A percentile compares a stretch with the other conserved stretches of the same genome.
phyloP scores from a whole-genome alignment of 805 yeast species.

The Lipomyces mesembrius region DNA sequence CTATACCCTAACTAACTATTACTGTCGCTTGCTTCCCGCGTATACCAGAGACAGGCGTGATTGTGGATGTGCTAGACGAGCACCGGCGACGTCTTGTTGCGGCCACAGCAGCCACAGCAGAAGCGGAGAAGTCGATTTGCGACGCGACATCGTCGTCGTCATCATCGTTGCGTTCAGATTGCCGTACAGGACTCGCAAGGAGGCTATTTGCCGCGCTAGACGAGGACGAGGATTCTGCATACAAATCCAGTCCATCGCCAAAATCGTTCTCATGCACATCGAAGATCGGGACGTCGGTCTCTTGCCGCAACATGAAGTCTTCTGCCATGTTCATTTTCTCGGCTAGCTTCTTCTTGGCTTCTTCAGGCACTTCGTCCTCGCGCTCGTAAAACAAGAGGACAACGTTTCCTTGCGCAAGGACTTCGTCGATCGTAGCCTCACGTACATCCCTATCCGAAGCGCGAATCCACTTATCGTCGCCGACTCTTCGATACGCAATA shows the following conservation, averaged over 20 bases:
- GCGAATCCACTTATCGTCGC: slow-evolving; percentile 92
- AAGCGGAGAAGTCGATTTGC: neutral
- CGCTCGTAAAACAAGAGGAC: slow-evolving; percentile 85
- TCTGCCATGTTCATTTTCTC: slow-evolving; percentile 10
- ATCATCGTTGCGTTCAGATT: neutral
- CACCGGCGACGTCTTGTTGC: neutral
- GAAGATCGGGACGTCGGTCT: slow-evolving; percentile 20
- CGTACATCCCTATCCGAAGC: slow-evolving; percentile 88
- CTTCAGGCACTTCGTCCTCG: neutral
- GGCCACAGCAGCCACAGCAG: neutral
- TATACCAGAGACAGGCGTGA: slow-evolving; percentile 3
- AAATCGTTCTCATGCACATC: slow-evolving; percentile 27
- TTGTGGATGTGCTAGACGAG: neutral
- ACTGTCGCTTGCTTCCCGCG: neutral
- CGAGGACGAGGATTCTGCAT: slow-evolving; percentile 18
- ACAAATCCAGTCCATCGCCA: slow-evolving; percentile 10
- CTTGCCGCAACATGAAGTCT: slow-evolving; percentile 9
- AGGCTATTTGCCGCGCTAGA: slow-evolving; percentile 12
- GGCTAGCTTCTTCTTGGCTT: neutral
- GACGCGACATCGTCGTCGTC: neutral
- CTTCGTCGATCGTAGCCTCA: slow-evolving; percentile 79
- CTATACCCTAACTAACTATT: neutral
- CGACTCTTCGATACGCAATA: slow-evolving; percentile 74
- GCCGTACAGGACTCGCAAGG: neutral
- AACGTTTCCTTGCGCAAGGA: slow-evolving; percentile 76